Evolutionary conservation across 345 rosid genomes (phyloP), one percentile per base, ranked within the genome.

Genomic region (Eutrema heterophyllum): DNA sequence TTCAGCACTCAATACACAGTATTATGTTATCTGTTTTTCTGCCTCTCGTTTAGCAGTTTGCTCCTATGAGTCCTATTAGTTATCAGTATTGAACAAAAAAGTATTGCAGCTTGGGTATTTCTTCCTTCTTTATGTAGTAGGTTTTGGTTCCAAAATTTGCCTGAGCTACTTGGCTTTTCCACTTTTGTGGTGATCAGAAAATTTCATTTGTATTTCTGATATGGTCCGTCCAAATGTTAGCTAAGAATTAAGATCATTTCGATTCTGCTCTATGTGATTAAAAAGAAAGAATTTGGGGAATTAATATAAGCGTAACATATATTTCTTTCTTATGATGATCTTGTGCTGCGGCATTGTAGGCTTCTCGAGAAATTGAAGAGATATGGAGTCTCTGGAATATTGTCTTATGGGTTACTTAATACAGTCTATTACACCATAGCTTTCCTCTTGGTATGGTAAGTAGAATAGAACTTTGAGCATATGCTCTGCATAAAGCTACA

Each of bases 391-490:
- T 86, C 97, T 49, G 98, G 98, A 70, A 49, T 93, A 54, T 77
- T 90, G 75, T 89, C 97, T 0, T 93, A 93, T 75, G 98, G 96
- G 60, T 68, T 93, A 52, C 76, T 93, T 58, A 93, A 89, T 73
- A 90, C 97, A 15, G 88, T 80, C 32, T 93, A 93, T 83, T 90
- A 93, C 75, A 84, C 83, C 43, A 81, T 82, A 16, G 84, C 88
- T 35, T 93, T 89, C 78, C 91, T 93, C 30, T 63, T 91, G 77
- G 97, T 89, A 2, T 93, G 98, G 94, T 93, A 55, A 81, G 98
- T 81, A 60, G 70, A 72, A 39, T 14, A 5, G 2, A 46, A 21
- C n/a, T 53, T 46, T 39, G 11, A 50, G 7, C 9, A 3, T 60
- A 30, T 59, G 16, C 5, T 48, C 39, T 50, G 29, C 9, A 46